A percentile compares a stretch with the other conserved stretches of the same genome.
phyloP scores from a whole-genome alignment of 257 asterid genomes.

The Leonotis leonurus region DNA sequence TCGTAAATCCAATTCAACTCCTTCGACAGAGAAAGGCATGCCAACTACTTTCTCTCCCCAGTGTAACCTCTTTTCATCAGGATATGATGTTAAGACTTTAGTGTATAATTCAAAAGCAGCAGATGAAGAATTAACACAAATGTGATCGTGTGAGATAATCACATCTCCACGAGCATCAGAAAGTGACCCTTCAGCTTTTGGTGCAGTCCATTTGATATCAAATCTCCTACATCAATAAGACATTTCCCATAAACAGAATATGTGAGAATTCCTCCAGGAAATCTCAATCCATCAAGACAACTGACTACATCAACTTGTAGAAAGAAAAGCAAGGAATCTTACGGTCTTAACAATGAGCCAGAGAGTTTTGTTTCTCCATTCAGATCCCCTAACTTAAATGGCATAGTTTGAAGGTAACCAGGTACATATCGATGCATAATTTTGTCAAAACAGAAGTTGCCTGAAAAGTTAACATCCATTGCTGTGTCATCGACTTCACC shows the following conservation, averaged over 20 bases:
- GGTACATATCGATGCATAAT: conserved; percentile 84
- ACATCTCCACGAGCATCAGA: conserved; percentile 99
- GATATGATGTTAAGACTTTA: conserved; percentile 74
- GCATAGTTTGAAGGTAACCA: conserved; percentile 68
- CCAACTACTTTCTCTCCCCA: conserved; percentile 51
- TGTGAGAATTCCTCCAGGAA: conserved; percentile 11
- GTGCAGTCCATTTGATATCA: conserved; percentile 98
- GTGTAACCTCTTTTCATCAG: conserved; percentile 41
- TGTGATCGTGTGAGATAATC: conserved; percentile 82
- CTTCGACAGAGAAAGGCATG: conserved; percentile 77
- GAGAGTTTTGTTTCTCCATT: conserved; percentile 96
- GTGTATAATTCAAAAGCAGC: conserved; percentile 84
- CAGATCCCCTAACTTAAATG: conserved; percentile 75
- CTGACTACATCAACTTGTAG: conserved; percentile 14
- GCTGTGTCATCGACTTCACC: conserved; percentile 96
- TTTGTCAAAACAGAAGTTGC: conserved; percentile 78
- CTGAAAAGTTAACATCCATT: conserved; percentile 95
- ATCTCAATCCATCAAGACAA: conserved; percentile 1
- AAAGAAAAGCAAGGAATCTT: conserved; percentile 41
- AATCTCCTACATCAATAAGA: conserved; percentile 59
- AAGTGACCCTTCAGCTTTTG: conserved; percentile 95
- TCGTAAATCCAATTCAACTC: conserved; percentile 83
- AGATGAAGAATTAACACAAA: conserved; percentile 83
- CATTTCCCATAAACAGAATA: conserved; percentile 3
- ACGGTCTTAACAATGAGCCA: conserved; percentile 95